phyloP scores from a whole-genome alignment of 305 asterid species.

The Fraxinus sp. region DNA sequence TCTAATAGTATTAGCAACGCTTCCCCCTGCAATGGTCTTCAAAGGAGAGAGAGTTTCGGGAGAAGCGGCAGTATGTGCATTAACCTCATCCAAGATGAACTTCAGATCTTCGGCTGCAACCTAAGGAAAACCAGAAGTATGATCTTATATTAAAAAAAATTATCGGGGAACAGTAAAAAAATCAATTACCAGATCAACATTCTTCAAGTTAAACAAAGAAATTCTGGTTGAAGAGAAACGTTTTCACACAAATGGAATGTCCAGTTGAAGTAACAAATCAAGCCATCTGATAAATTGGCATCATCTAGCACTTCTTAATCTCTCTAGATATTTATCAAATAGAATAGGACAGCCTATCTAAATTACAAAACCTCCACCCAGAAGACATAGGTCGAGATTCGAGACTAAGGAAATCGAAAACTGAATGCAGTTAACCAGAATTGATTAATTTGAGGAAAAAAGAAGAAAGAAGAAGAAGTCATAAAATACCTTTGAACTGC shows the following conservation, averaged over 20 bases:
- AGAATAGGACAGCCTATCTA: background rate
- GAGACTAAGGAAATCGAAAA: slow-evolving; percentile 2
- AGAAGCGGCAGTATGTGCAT: slow-evolving; percentile 44
- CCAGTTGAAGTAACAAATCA: background rate
- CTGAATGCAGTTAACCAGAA: background rate
- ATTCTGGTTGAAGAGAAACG: background rate
- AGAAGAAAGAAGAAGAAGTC: background rate
- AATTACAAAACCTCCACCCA: background rate
- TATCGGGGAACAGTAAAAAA: background rate
- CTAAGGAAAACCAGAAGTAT: slow-evolving; percentile 30
- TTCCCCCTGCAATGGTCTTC: slow-evolving; percentile 95
- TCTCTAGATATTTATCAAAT: background rate
- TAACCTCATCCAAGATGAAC: slow-evolving; percentile 59
- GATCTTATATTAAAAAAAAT: background rate
- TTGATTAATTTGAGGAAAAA: background rate
- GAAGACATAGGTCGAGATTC: background rate
- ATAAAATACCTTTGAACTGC: background rate
- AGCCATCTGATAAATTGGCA: background rate
- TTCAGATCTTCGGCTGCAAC: slow-evolving; percentile 78
- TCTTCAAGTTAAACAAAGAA: slow-evolving; percentile 10
- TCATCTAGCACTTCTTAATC: background rate
- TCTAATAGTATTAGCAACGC: slow-evolving; percentile 91
- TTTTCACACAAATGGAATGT: background rate
- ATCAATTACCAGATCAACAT: background rate
- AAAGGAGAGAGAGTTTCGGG: slow-evolving; percentile 44